Conservation (phyloP, 441 rosid species). For the Geranium incanum region DNA sequence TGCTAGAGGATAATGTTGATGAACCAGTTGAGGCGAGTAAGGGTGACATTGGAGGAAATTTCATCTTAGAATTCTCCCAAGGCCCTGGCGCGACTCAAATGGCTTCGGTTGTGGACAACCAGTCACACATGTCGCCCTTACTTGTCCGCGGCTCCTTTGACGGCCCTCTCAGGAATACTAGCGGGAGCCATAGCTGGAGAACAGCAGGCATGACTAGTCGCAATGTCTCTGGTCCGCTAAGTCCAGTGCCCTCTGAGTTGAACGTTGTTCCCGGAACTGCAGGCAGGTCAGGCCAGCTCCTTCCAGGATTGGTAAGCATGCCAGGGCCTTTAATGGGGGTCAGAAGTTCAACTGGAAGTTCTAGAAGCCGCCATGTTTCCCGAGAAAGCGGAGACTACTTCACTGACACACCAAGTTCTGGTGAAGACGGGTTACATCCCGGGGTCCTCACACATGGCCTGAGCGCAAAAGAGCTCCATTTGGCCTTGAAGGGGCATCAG, state of each 20-base stretch:
- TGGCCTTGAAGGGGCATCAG: constrained; percentile 98
- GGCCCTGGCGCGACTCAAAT: constrained; percentile 75
- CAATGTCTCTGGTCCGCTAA: constrained; percentile 92
- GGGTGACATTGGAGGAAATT: constrained; percentile 64
- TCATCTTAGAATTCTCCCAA: constrained; percentile 89
- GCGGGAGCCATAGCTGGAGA: constrained; percentile 97
- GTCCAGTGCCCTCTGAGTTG: constrained; percentile 95
- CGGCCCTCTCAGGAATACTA: constrained; percentile 91
- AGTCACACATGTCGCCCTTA: constrained; percentile 97
- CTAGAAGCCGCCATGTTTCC: constrained; percentile 93
- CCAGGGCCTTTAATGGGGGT: constrained; percentile 97
- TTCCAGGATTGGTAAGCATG: constrained; percentile 85
- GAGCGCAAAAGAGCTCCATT: constrained; percentile 90
- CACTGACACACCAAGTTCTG: constrained; percentile 92
- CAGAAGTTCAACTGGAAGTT: constrained; percentile 91
- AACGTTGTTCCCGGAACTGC: constrained; percentile 77
- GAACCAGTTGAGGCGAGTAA: constrained; percentile 48
- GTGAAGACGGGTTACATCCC: constrained; percentile 82
- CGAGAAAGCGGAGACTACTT: constrained; percentile 96
- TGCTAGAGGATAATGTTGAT: constrained; percentile 87
- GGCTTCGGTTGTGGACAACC: constrained; percentile 64
- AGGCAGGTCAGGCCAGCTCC: constrained; percentile 96
- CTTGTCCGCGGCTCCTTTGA: constrained; percentile 97
- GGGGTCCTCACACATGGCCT: constrained; percentile 67
- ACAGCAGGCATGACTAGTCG: constrained; percentile 87